Evolutionary conservation across 1,139 yeast species (phyloP).

Genomic region (Pichia sp.): DNA sequence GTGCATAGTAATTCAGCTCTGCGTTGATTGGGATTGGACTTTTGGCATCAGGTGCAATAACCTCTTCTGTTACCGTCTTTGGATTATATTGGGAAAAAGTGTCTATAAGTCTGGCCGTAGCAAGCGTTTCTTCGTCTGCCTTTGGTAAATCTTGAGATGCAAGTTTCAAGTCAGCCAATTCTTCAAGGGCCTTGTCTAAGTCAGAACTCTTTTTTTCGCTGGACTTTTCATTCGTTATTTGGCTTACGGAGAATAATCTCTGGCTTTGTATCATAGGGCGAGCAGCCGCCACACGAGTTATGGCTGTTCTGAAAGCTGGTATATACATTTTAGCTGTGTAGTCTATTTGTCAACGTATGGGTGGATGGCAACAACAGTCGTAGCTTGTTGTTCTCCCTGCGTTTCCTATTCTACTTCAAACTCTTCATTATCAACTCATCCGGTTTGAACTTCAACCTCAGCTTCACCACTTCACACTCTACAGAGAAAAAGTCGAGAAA

Average conservation of each 20-base stretch:
- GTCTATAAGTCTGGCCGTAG: conserved; percentile 25
- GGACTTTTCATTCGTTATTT: conserved; percentile 2
- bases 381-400: background rate
- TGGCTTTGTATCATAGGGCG: background rate
- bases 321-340: conserved; percentile 1
- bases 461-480: background rate
- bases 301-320: background rate
- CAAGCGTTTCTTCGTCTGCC: conserved; percentile 18
- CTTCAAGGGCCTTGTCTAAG: conserved; percentile 25
- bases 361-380: background rate
- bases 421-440: background rate
- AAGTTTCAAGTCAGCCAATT: conserved; percentile 26
- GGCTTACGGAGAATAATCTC: conserved; percentile 2
- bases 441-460: background rate
- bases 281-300: background rate
- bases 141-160: conserved; percentile 18
- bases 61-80: conserved; percentile 37
- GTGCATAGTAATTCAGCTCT: conserved; percentile 76
- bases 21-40: conserved; percentile 80
- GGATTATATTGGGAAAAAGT: conserved; percentile 39
- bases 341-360: background rate
- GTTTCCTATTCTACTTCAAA: background rate
- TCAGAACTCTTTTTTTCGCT: conserved; percentile 7
- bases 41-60: conserved; percentile 28
- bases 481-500: background rate